A percentile compares a stretch with the other conserved stretches of the same genome.
phyloP scores from a whole-genome alignment of 2,329 filamentous ascomycete species.

The Sporothrix humicola region DNA sequence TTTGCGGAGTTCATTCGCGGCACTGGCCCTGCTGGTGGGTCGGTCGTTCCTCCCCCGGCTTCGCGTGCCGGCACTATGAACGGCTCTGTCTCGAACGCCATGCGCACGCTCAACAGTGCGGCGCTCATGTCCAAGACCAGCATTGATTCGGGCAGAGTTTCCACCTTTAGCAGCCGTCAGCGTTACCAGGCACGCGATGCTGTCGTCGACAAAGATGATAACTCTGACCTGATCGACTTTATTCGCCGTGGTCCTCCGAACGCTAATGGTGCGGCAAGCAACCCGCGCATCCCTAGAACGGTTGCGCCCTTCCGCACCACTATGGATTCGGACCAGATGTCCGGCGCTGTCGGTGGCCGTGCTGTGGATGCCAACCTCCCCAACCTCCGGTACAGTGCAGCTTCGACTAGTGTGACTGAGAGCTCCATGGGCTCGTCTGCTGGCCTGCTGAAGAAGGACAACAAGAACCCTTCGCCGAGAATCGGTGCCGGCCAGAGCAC shows the following conservation, averaged over 20 bases:
- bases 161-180: constrained; percentile 48
- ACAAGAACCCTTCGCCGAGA: constrained; percentile 38
- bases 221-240: constrained; percentile 91
- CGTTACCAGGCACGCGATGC: constrained; percentile 76
- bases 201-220: constrained; percentile 68
- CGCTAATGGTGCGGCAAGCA: constrained; percentile 49
- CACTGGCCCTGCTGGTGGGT: constrained; percentile 68
- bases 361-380: constrained; percentile 64
- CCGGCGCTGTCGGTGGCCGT: constrained; percentile 58
- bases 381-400: constrained; percentile 61
- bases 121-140: constrained; percentile 44
- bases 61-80: constrained; percentile 24
- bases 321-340: constrained; percentile 82
- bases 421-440: constrained; percentile 78
- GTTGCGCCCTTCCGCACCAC: constrained; percentile 85
- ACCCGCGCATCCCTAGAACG: constrained; percentile 77
- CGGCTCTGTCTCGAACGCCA: constrained; percentile 35
- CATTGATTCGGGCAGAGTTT: constrained; percentile 49
- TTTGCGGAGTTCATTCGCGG: constrained; percentile 90
- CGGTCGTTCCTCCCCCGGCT: constrained; percentile 8
- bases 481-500: background rate
- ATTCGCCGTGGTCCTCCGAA: constrained; percentile 83
- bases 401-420: constrained; percentile 63
- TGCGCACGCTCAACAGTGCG: constrained; percentile 47
- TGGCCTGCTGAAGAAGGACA: constrained; percentile 60